Percentiles rank a stretch among this genome's conserved stretches.
Evolutionary conservation across 1,284 basidiomycete species (phyloP).

Genomic region (Malassezia globosa): DNA sequence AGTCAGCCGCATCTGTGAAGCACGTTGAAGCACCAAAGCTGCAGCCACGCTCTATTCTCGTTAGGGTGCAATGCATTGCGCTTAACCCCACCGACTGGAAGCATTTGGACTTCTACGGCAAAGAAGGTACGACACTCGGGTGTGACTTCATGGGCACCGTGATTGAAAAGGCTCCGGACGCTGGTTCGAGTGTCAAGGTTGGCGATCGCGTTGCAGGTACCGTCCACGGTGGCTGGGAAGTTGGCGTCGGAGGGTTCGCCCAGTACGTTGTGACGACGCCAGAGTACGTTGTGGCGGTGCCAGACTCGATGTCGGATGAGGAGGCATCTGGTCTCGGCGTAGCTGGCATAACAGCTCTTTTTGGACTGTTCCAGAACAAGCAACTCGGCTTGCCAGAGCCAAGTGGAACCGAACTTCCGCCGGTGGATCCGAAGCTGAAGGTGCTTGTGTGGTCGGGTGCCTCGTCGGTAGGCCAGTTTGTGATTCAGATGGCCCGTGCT

Average conservation of each 20-base stretch:
- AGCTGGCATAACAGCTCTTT: constrained; percentile 31
- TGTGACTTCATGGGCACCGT: constrained; percentile 57
- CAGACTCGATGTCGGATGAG: constrained; percentile 21
- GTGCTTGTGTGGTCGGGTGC: constrained; percentile 54
- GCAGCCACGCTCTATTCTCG: constrained; percentile 24
- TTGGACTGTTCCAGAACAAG: constrained; percentile 14
- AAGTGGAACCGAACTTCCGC: constrained; percentile 17
- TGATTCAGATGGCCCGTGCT: constrained; percentile 44
- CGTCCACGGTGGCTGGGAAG: constrained; percentile 49
- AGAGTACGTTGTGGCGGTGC: constrained; percentile 28
- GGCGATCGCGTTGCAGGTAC: constrained; percentile 55
- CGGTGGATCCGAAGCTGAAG: constrained; percentile 20
- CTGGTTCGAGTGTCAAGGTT: constrained; percentile 48
- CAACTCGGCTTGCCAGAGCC: constrained; percentile 19
- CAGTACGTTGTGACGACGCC: constrained; percentile 44
- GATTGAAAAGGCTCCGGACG: constrained; percentile 49
- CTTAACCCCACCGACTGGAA: constrained; percentile 46
- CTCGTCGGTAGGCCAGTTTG: constrained; percentile 52
- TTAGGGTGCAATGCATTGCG: constrained; percentile 27
- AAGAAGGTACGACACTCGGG: constrained; percentile 51
- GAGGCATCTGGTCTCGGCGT: constrained; percentile 29
- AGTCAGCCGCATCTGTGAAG: constrained; percentile 24
- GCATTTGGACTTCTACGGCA: constrained; percentile 46
- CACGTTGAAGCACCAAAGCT: constrained; percentile 29
- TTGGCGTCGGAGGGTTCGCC: constrained; percentile 45